Base-by-base conservation (phyloP, 1,139 yeast genomes). In the Taphrina confusa region DNA sequence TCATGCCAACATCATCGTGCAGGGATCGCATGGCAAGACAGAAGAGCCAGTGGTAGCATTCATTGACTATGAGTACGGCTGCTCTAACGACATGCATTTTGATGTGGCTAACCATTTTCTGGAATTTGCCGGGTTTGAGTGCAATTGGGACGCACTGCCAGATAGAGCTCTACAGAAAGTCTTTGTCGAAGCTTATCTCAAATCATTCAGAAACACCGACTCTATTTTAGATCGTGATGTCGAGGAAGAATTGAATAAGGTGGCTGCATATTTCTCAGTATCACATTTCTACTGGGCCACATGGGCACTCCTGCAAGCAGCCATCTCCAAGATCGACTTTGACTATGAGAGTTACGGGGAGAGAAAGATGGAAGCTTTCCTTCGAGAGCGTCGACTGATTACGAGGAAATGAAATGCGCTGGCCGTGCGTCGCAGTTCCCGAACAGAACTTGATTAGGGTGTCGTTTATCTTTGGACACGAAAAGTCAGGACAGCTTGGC, bases 51-150 rank as follows among this genome's bases (percentile, higher is more conserved):
- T 31, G 4, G 58, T 85, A 16, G 78, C 82, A 27, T 85, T 87
- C 68, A 87, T 87, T 57, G 95, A 87, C 70, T 87, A 86, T 69
- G 95, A 87, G 73, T 87, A 87, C 69, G 83, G 87, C 80, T 77
- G 84, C 68, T 87, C 87, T 2, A 88, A 89, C 1, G 91, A 94
- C 1, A 73, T 92, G 61, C 92, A 88, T 0, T 87, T 85, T 70
- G 95, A 87, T 69, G 82, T 87, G 22, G 89, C 94, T n/a, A 87
- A 87, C 69, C 94, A 87, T 71, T 82, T 87, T 66, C 84, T 86
- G 70, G 95, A 87, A 72, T 87, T 92, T 92, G 94, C 87, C 69
- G 95, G 95, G 0, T 85, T 85, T 67, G 82, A 83, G 64, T 87
- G 94, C 71, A 82, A 83, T 65, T 76, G 51, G 57, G 31, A 25